A percentile compares a stretch with the other conserved stretches of the same genome.
phyloP scores from a whole-genome alignment of 495 filamentous ascomycete species.

The Bacidia rubella region DNA sequence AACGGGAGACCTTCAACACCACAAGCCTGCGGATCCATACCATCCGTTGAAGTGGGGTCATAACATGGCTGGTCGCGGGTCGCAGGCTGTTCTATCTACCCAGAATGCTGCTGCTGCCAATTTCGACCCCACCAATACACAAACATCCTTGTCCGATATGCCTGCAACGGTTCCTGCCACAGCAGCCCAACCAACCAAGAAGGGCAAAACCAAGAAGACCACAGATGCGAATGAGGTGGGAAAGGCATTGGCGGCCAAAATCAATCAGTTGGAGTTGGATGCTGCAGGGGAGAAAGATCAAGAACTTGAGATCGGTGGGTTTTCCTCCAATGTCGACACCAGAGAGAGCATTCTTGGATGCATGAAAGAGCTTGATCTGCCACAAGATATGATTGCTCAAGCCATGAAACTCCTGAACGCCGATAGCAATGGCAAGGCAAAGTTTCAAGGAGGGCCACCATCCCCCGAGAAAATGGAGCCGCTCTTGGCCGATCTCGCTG shows the following conservation, averaged over 20 bases:
- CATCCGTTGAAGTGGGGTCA: neutral
- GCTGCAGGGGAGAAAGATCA: constrained; percentile 88
- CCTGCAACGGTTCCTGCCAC: constrained; percentile 22
- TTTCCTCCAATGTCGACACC: constrained; percentile 13
- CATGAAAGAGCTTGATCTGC: constrained; percentile 20
- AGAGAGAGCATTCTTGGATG: constrained; percentile 15
- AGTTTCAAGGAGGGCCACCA: constrained; percentile 13
- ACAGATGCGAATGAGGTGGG: constrained; percentile 73
- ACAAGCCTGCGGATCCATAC: neutral
- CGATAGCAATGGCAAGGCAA: constrained; percentile 10
- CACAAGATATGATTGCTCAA: constrained; percentile 20
- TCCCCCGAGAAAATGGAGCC: constrained; percentile 18
- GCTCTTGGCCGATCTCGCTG: constrained; percentile 16
- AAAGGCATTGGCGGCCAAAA: constrained; percentile 82
- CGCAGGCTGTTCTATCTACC: constrained; percentile 7
- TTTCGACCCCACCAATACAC: constrained; percentile 19
- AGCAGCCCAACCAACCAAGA: constrained; percentile 40
- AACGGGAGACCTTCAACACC: neutral
- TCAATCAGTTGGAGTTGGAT: constrained; percentile 89
- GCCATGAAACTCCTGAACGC: constrained; percentile 9
- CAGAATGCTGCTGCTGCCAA: constrained; percentile 5
- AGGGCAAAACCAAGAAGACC: constrained; percentile 51
- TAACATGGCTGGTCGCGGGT: constrained; percentile 16
- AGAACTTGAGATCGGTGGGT: constrained; percentile 92
- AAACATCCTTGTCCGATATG: constrained; percentile 20